phyloP scores from a whole-genome alignment of 179 eudicot species.

The Spinacia oleracea region DNA sequence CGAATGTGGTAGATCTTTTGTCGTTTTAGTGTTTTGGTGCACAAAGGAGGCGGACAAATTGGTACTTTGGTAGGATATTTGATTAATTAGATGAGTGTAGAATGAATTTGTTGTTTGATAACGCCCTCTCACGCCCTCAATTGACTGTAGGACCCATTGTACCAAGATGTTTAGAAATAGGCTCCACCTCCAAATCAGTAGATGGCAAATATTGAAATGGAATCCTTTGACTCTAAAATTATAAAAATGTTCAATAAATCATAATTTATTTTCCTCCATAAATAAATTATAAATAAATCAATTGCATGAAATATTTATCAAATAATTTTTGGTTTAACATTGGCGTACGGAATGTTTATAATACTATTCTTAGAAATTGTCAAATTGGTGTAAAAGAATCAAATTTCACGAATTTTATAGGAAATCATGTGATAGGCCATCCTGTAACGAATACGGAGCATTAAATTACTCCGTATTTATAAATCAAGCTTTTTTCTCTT shows the following conservation, averaged over 20 bases:
- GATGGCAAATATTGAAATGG: not conserved
- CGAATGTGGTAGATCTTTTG: not conserved
- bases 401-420: no score
- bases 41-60: not conserved
- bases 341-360: not conserved
- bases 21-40: not conserved
- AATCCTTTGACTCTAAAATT: not conserved
- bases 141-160: not conserved
- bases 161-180: not conserved
- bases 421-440: no score
- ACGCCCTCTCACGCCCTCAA: not conserved
- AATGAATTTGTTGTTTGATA: not conserved
- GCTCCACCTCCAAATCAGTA: conserved; percentile 17
- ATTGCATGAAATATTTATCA: not conserved
- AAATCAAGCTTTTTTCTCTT: no score
- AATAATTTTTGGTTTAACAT: not conserved
- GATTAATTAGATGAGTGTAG: not conserved
- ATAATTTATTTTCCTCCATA: not conserved
- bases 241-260: not conserved
- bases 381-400: not conserved
- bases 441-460: no score
- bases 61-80: no score
- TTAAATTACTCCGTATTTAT: no score
- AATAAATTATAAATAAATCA: no score
- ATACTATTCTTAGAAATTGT: not conserved